phyloP scores from a whole-genome alignment of 108 stramenopile species.

The Schizochytrium sp. region DNA sequence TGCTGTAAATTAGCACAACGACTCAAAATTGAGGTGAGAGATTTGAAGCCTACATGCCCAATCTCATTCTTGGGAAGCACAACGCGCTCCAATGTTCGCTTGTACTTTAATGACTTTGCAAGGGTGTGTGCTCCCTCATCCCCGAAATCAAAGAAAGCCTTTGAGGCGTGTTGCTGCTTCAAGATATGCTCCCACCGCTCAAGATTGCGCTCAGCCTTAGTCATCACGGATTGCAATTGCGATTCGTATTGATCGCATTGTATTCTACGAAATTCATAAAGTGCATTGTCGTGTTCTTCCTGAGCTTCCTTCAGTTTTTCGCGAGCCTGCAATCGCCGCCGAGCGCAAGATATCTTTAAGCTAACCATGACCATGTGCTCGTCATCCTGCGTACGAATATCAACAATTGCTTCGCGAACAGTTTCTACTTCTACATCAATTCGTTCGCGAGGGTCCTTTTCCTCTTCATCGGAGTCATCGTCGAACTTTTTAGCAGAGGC shows the following conservation, averaged over 20 bases:
- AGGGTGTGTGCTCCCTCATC: slow-evolving; percentile 38
- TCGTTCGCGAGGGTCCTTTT: slow-evolving; percentile 28
- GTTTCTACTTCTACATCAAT: slow-evolving; percentile 1
- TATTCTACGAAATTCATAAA: not conserved
- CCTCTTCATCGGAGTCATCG: slow-evolving; percentile 26
- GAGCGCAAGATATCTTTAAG: not conserved
- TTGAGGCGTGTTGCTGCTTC: not conserved
- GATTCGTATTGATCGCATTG: slow-evolving; percentile 51
- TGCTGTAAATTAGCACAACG: not conserved
- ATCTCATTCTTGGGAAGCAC: slow-evolving; percentile 27
- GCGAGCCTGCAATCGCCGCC: slow-evolving; percentile 6
- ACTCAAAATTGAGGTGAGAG: slow-evolving; percentile 3
- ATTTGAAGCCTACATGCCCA: slow-evolving; percentile 23
- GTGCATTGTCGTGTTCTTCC: slow-evolving; percentile 18
- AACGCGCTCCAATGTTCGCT: slow-evolving; percentile 19
- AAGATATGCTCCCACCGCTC: slow-evolving; percentile 48
- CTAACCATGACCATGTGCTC: not conserved
- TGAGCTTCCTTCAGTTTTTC: not conserved
- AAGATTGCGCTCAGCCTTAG: slow-evolving; percentile 43
- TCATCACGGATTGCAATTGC: not conserved
- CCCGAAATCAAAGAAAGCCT: slow-evolving; percentile 39
- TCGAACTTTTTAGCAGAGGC: not conserved
- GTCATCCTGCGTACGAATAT: not conserved
- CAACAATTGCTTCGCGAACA: not conserved
- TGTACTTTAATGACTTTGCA: slow-evolving; percentile 30